Percentiles rank a stretch among this genome's conserved stretches.
These are phyloP conservation scores for Ustilago vetiveriae DNA, from an alignment of 1,284 basidiomycete species.

Conservation along the genomic window DNA sequence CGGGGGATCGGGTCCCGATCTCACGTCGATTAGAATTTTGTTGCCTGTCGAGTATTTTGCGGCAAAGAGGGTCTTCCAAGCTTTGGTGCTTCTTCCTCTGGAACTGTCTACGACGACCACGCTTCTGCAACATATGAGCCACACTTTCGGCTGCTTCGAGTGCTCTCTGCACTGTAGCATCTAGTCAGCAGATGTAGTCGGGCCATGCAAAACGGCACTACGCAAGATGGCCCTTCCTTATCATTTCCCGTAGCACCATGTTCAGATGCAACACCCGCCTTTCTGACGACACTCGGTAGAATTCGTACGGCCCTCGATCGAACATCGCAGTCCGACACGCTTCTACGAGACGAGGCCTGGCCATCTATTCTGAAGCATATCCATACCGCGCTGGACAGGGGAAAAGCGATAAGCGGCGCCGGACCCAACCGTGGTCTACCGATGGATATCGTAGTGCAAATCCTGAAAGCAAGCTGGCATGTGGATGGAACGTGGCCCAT, in stretches of 20 bases:
- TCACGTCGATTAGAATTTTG: no score
- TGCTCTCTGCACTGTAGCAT: no score
- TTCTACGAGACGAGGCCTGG: slow-evolving; percentile 28
- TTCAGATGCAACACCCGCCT: slow-evolving; percentile 8
- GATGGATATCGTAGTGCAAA: slow-evolving; percentile 24
- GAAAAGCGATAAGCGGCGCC: slow-evolving; percentile 33
- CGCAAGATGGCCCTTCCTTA: slow-evolving; percentile 1
- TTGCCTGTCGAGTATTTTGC: no score
- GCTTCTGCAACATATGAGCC: no score
- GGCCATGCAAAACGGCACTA: slow-evolving; percentile 16
- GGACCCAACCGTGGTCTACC: slow-evolving; percentile 31
- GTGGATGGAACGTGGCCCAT: slow-evolving; percentile 43
- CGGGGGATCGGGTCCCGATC: no score
- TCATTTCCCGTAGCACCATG: not conserved
- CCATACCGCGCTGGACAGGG: slow-evolving; percentile 25
- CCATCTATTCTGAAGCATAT: slow-evolving; percentile 26
- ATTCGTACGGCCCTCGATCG: slow-evolving; percentile 9
- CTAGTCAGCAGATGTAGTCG: slow-evolving; percentile 8
- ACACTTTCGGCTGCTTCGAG: no score
- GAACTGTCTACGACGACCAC: no score
- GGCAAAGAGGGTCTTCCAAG: no score
- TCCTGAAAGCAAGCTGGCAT: slow-evolving; percentile 41
- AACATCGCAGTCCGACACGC: slow-evolving; percentile 14
- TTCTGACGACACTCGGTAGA: slow-evolving; percentile 11
- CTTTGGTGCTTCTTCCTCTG: no score